A percentile compares a stretch with the other conserved stretches of the same genome.
Conservation (phyloP, 2,329 filamentous ascomycete species). For the Teratosphaeria nubilosa region DNA sequence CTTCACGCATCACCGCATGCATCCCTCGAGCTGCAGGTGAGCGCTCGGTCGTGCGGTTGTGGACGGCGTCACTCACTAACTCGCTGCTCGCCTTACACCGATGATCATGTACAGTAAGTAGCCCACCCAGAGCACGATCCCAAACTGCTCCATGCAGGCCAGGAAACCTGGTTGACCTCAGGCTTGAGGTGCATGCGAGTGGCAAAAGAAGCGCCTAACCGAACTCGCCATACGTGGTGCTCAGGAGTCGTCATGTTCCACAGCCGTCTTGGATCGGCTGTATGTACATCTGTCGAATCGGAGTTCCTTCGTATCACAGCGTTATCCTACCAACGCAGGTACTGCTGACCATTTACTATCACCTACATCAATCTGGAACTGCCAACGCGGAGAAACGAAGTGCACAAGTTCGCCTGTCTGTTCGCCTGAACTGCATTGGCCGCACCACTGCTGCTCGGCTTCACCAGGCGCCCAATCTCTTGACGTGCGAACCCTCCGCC, state of each 20-base stretch:
- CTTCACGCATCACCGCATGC: too few relatives aligned
- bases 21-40: too few relatives aligned
- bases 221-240: not conserved
- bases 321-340: constrained; percentile 13
- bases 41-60: too few relatives aligned
- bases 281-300: not conserved
- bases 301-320: not conserved
- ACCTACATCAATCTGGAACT: not conserved
- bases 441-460: constrained; percentile 46
- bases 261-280: not conserved
- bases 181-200: not conserved
- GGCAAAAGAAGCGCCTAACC: not conserved
- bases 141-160: not conserved
- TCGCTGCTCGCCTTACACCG: too few relatives aligned
- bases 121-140: not conserved
- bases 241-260: not conserved
- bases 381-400: not conserved
- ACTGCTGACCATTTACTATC: too few relatives aligned
- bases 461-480: constrained; percentile 39
- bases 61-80: too few relatives aligned
- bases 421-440: constrained; percentile 45
- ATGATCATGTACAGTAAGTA: too few relatives aligned
- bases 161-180: not conserved
- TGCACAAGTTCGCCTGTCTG: not conserved
- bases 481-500: constrained; percentile 45